These are phyloP conservation scores for Pleurotus ostreatus DNA, from an alignment of 768 basidiomycete genomes.

Conservation along the genomic window DNA sequence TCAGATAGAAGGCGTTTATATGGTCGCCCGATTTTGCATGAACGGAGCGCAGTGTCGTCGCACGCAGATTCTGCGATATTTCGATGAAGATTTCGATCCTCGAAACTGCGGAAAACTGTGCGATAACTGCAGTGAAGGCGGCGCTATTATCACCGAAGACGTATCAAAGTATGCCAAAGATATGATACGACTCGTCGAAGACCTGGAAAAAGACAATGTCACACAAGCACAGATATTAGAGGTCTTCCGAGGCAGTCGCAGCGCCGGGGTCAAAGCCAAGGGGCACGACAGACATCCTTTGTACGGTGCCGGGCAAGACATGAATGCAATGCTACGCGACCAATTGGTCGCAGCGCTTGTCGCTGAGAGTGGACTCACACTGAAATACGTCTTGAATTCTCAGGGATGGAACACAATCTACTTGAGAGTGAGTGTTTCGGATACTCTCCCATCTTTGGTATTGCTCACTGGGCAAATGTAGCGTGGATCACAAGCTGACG, in stretches of 20 bases:
- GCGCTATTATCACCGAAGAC: slow-evolving; percentile 45
- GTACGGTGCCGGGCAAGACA: slow-evolving; percentile 51
- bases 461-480: slow-evolving; percentile 10
- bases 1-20: slow-evolving; percentile 58
- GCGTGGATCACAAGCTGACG: slow-evolving; percentile 29
- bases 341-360: slow-evolving; percentile 59
- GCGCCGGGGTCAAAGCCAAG: slow-evolving; percentile 38
- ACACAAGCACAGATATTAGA: slow-evolving; percentile 58
- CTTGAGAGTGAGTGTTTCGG: slow-evolving; percentile 36
- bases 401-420: slow-evolving; percentile 51
- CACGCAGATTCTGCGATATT: slow-evolving; percentile 82
- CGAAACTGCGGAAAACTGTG: slow-evolving; percentile 66
- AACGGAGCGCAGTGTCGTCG: slow-evolving; percentile 87
- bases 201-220: slow-evolving; percentile 42
- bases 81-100: slow-evolving; percentile 75
- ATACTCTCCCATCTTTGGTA: neutral
- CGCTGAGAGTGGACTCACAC: slow-evolving; percentile 43
- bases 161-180: slow-evolving; percentile 54
- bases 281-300: slow-evolving; percentile 41
- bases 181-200: slow-evolving; percentile 55
- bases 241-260: slow-evolving; percentile 64
- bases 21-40: slow-evolving; percentile 75
- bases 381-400: slow-evolving; percentile 39
- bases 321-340: slow-evolving; percentile 55
- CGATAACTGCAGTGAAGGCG: slow-evolving; percentile 72